Evolutionary conservation across 2,329 filamentous ascomycete genomes (phyloP).

Genomic region (Nannizziopsis arthrosporioides): DNA sequence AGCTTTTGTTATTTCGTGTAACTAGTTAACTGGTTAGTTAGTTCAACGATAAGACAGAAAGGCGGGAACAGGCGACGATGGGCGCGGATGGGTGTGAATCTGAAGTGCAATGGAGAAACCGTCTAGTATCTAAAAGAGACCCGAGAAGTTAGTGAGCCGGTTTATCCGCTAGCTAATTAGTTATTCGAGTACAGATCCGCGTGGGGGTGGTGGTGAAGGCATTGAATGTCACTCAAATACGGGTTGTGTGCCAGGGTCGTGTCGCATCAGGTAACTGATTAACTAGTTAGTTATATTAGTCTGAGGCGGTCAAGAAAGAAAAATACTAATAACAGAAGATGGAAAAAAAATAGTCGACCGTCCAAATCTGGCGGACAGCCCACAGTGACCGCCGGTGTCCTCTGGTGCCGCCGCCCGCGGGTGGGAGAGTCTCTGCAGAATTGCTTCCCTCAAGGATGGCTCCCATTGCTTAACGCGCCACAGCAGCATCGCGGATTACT

Average conservation of each 20-base stretch:
- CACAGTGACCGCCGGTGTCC: constrained; percentile 36
- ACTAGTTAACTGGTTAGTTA: not conserved
- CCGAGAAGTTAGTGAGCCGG: no score
- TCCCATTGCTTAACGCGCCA: constrained; percentile 43
- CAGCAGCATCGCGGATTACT: constrained; percentile 44
- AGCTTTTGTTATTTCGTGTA: no score
- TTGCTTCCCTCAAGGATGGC: constrained; percentile 47
- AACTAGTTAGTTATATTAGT: not conserved
- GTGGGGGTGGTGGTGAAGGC: no score
- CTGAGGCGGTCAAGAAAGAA: no score
- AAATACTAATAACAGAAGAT: no score
- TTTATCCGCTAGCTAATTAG: no score
- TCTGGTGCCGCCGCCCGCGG: constrained; percentile 45
- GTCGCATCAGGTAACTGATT: not conserved
- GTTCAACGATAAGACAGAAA: not conserved
- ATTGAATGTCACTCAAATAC: no score
- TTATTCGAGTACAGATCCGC: no score
- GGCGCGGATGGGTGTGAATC: no score
- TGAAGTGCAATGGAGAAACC: no score
- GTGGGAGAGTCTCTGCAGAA: constrained; percentile 47
- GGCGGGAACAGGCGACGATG: no score
- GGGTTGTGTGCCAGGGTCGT: not conserved
- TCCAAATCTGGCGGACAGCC: constrained; percentile 26
- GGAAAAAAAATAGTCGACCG: constrained; percentile 27
- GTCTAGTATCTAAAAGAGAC: no score